Base-by-base conservation (phyloP, 108 stramenopile species). In the Nitzschia inconspicua region DNA sequence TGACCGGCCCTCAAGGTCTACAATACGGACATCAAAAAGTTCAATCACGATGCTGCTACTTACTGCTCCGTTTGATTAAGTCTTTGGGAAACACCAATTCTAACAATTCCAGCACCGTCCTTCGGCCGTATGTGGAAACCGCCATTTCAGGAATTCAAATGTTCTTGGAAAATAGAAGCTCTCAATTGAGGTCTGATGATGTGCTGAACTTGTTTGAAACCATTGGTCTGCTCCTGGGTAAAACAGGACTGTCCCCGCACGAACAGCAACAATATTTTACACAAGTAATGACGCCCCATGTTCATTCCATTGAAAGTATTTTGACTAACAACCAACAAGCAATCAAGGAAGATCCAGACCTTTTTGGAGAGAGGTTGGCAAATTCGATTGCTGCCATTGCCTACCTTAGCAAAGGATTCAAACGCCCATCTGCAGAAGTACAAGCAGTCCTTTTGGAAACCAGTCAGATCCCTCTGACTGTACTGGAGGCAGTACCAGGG, bases 131-230 rank as follows among this genome's bases (percentile, higher is more conserved):
- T 26, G 84, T 83, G 3, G 84, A 89, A 56, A 81, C 69, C 8
- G 82, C 80, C 0, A 79, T 89, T 4, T 40, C 66, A 18, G 88
- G 88, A 19, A 89, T 89, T 8, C 82, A 80, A 46, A 50, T 41
- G n/a, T 63, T 89, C 52, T 59, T 89, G 37, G 72, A 75, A 32
- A 77, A 80, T 44, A 57, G 32, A 31, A 40, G 25, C 35, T 27
- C 69, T 42, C 29, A 66, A 26, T 63, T 89, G n/a, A 61, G 77
- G 27, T 59, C 77, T 0, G 84, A 89, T 36, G 84, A 89, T 55
- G 68, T 73, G 0, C 58, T 89, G 6, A 83, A 85, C 46, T 63
- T 89, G 40, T 89, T 89, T 55, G 88, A 89, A 60, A 65, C 82
- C 2, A 81, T 85, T 40, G 88, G 88, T 28, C 59, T 89, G 2